Evolutionary conservation across 208 protist genomes (phyloP).

Genomic region (Crithidia fasciculata): DNA sequence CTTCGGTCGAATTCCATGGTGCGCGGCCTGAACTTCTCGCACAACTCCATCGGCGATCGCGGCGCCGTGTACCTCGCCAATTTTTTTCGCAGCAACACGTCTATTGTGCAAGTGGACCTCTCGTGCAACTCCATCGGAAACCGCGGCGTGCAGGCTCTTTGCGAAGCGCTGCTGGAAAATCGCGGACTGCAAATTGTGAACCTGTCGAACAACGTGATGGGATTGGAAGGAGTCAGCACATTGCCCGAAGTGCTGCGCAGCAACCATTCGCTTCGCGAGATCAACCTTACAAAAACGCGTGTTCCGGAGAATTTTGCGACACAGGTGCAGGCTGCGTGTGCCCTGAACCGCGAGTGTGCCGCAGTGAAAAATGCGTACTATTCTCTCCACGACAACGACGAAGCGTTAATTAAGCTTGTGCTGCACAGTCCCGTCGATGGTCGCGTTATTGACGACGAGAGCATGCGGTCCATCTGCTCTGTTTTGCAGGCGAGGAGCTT

Average conservation of each 20-base stretch:
- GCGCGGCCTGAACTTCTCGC: conserved; percentile 68
- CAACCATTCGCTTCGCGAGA: conserved; percentile 55
- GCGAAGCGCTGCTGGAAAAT: conserved; percentile 79
- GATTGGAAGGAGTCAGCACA: conserved; percentile 42
- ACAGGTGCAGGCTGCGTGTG: conserved; percentile 60
- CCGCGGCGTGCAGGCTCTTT: conserved; percentile 65
- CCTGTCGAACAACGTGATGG: conserved; percentile 76
- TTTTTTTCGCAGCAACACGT: conserved; percentile 66
- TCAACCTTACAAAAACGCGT: conserved; percentile 65
- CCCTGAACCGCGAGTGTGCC: conserved; percentile 74
- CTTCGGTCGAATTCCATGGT: conserved; percentile 66
- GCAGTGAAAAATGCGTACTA: conserved; percentile 70
- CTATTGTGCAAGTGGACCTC: conserved; percentile 59
- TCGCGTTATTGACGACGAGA: conserved; percentile 64
- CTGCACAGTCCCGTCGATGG: conserved; percentile 45
- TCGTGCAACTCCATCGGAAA: conserved; percentile 79
- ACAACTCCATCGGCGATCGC: conserved; percentile 85
- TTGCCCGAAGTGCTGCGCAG: conserved; percentile 66
- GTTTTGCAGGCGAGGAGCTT: conserved; percentile 46
- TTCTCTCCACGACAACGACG: conserved; percentile 60
- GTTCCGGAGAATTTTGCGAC: conserved; percentile 40
- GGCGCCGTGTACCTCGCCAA: conserved; percentile 70
- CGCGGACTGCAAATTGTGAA: conserved; percentile 59
- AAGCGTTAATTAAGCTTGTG: conserved; percentile 50
- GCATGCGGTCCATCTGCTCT: conserved; percentile 60